phyloP scores from a whole-genome alignment of 768 basidiomycete genomes.

The Nevesoporus exiguus region DNA sequence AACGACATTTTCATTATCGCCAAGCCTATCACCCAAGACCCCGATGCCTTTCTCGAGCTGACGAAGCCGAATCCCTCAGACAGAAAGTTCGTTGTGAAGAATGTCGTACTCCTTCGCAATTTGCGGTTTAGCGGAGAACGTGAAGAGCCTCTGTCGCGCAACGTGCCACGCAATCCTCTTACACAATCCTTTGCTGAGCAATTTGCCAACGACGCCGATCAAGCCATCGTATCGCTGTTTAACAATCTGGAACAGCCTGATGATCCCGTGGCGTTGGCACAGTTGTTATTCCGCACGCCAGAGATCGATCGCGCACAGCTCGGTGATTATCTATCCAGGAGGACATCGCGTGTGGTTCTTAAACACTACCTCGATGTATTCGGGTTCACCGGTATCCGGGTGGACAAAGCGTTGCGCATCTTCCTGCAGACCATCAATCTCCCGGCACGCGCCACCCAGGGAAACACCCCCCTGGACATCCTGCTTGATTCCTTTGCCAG shows the following conservation, averaged over 20 bases:
- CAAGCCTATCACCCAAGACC: constrained; percentile 77
- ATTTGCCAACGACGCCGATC: constrained; percentile 78
- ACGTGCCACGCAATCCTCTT: constrained; percentile 52
- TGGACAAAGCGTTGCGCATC: constrained; percentile 86
- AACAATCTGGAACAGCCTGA: constrained; percentile 55
- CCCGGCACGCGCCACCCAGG: constrained; percentile 41
- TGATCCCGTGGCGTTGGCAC: constrained; percentile 72
- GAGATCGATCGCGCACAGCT: constrained; percentile 82
- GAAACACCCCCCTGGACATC: constrained; percentile 41
- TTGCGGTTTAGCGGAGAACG: constrained; percentile 70
- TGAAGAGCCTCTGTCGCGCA: constrained; percentile 51
- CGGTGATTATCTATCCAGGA: constrained; percentile 78
- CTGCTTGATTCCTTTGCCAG: constrained; percentile 81
- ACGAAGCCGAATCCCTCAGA: constrained; percentile 58
- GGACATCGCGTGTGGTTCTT: constrained; percentile 70
- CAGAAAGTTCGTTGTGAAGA: constrained; percentile 84
- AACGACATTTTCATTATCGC: constrained; percentile 91
- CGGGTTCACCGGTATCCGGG: constrained; percentile 74
- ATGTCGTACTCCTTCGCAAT: constrained; percentile 73
- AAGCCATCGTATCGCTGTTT: constrained; percentile 70
- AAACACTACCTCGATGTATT: constrained; percentile 87
- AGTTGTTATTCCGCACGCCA: constrained; percentile 73
- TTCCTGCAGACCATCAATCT: constrained; percentile 82
- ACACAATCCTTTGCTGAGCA: constrained; percentile 73
- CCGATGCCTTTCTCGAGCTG: constrained; percentile 57